phyloP scores from a whole-genome alignment of 2,329 filamentous ascomycete species.

The Pseudomassariella vexata region DNA sequence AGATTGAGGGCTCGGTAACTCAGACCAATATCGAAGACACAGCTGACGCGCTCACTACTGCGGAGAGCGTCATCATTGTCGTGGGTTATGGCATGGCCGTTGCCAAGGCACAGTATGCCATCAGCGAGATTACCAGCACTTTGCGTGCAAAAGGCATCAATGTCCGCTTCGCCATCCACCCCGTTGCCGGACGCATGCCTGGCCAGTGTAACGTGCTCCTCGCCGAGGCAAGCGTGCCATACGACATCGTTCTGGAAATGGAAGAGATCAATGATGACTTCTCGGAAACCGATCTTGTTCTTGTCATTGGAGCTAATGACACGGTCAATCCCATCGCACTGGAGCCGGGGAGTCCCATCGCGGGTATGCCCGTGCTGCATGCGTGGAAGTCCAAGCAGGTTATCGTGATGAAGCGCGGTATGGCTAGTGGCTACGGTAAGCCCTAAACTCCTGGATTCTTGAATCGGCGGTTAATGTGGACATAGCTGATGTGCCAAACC shows the following conservation, averaged over 20 bases:
- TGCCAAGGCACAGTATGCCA: slow-evolving; percentile 87
- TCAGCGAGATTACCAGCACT: slow-evolving; percentile 72
- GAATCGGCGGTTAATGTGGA: background rate
- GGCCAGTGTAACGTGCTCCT: slow-evolving; percentile 89
- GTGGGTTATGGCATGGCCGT: slow-evolving; percentile 95
- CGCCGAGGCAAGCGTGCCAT: slow-evolving; percentile 81
- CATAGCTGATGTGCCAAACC: slow-evolving; percentile 79
- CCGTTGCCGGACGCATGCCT: slow-evolving; percentile 86
- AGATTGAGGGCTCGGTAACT: slow-evolving; percentile 75
- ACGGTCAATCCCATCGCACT: slow-evolving; percentile 88
- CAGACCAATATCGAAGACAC: slow-evolving; percentile 77
- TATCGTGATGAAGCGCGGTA: slow-evolving; percentile 86
- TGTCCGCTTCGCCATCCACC: slow-evolving; percentile 85
- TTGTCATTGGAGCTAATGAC: slow-evolving; percentile 89
- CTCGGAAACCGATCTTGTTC: slow-evolving; percentile 73
- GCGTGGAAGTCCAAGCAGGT: slow-evolving; percentile 94
- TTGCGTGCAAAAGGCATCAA: slow-evolving; percentile 71
- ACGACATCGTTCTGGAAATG: slow-evolving; percentile 92
- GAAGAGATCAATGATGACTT: slow-evolving; percentile 96
- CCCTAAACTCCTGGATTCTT: slow-evolving; percentile 10
- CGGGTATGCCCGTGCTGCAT: slow-evolving; percentile 87
- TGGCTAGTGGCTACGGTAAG: slow-evolving; percentile 81
- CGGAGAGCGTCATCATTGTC: slow-evolving; percentile 82
- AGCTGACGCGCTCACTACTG: slow-evolving; percentile 66
- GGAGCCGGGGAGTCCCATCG: slow-evolving; percentile 77